Base-by-base conservation (phyloP, 1,139 yeast species). In the Entelexis paramagnoliae region DNA sequence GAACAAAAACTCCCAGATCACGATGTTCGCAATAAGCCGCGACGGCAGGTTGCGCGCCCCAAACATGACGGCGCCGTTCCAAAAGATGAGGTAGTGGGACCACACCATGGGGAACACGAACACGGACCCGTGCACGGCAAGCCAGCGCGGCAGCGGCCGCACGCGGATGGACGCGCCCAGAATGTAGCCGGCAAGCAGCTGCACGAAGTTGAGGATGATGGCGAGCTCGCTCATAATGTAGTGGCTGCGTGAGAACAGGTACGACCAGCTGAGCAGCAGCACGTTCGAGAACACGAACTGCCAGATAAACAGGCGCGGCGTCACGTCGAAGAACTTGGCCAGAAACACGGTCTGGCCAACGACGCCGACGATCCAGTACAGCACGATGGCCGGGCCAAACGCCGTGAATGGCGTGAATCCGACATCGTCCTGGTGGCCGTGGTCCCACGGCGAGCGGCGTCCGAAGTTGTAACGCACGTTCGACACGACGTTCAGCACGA, bases 51-150 rank as follows among this genome's bases (percentile, higher is more conserved):
- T 51, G 40, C 72, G 66, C 46, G 72, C 70, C 56, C 76, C 75
- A 62, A 79, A 69, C 66, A 78, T 68, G 30, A 81, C 81, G 3
- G 94, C 89, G 36, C 94, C 93, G 62, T 83, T 83, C 94, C 94
- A 84, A 70, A 84, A 81, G 41, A 85, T 65, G 28, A 79, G 81
- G 63, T 79, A 82, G 57, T 83, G 65, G 38, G 81, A 68, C 94
- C 94, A 85, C 28, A 85, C 73, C 51, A 83, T 67, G 32, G 95
- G 93, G 61, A 83, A 61, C 0, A 89, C 86, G 16, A 77, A 72
- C 16, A 76, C 72, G n/a, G 88, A 75, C 57, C 78, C 67, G 65
- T 83, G 93, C 51, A 82, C 69, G 49, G 78, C 67, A 35, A 77
- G 55, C 79, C 83, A 80, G 56, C 72, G 70, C 55, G 69, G 60